Percentiles rank a stretch among this genome's conserved stretches.
Conservation (phyloP, 2,329 filamentous ascomycete species). For the Parasarocladium wereldwijsianum region DNA sequence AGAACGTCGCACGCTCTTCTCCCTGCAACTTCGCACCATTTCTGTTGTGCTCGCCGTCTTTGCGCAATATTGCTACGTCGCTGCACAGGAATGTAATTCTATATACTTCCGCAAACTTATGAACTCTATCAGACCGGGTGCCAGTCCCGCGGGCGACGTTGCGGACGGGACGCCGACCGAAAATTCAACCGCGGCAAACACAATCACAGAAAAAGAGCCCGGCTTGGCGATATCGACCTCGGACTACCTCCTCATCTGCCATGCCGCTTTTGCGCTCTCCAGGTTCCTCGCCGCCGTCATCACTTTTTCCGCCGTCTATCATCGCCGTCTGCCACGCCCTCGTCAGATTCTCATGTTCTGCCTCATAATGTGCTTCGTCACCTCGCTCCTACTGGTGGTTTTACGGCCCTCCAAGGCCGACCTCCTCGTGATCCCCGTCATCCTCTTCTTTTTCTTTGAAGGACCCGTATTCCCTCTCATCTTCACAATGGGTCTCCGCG, state of each 20-base stretch:
- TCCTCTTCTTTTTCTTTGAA: constrained; percentile 67
- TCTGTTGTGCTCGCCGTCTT: constrained; percentile 55
- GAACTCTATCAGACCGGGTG: constrained; percentile 21
- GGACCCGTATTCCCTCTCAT: constrained; percentile 73
- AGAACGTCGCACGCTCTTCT: constrained; percentile 30
- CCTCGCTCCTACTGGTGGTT: constrained; percentile 31
- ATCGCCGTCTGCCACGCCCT: constrained; percentile 43
- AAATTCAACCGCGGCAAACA: constrained; percentile 14
- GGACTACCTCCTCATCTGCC: constrained; percentile 58
- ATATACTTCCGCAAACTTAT: constrained; percentile 44
- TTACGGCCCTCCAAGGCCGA: constrained; percentile 30
- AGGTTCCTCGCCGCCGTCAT: constrained; percentile 54
- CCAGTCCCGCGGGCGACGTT: constrained; percentile 9
- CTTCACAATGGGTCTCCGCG: constrained; percentile 64
- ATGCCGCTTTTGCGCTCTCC: constrained; percentile 57
- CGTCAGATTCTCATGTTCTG: constrained; percentile 54
- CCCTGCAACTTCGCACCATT: constrained; percentile 38
- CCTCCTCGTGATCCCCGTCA: constrained; percentile 42
- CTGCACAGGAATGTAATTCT: constrained; percentile 52
- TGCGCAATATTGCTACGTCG: constrained; percentile 68
- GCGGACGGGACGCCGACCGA: constrained; percentile 10
- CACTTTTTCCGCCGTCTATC: constrained; percentile 39
- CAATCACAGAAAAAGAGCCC: constrained; percentile 17
- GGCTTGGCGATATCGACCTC: constrained; percentile 39
- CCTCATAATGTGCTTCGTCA: constrained; percentile 44